Percentiles rank a stretch among this genome's conserved stretches.
Evolutionary conservation across 106 monocot species (phyloP).

Genomic region (Apostasia ramifera): DNA sequence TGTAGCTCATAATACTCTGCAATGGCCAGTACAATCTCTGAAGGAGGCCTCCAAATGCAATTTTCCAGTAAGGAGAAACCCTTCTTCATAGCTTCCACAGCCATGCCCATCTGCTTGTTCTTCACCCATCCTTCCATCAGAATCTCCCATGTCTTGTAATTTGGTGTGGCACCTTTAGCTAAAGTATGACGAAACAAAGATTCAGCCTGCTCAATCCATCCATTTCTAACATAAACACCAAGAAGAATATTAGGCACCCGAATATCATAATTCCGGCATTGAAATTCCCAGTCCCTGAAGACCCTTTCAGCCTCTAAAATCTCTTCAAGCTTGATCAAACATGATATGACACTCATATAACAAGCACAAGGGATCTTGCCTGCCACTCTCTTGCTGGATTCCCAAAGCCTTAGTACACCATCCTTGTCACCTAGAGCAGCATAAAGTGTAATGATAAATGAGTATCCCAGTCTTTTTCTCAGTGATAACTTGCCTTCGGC

Average conservation of each 20-base stretch:
- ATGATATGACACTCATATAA: constrained; percentile 61
- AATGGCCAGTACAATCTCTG: constrained; percentile 33
- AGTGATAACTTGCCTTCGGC: constrained; percentile 62
- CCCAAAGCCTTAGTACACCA: constrained; percentile 62
- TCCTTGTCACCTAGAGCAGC: constrained; percentile 43
- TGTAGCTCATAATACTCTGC: constrained; percentile 43
- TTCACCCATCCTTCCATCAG: constrained; percentile 81
- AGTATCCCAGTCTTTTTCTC: constrained; percentile 53
- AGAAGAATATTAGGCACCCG: constrained; percentile 70
- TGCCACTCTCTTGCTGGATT: constrained; percentile 54
- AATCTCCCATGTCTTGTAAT: constrained; percentile 91
- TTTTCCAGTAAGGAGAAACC: constrained; percentile 50
- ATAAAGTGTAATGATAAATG: constrained; percentile 83
- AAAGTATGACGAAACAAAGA: constrained; percentile 38
- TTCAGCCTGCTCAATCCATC: constrained; percentile 70
- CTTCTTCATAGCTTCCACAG: constrained; percentile 68
- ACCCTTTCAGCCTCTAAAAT: constrained; percentile 49
- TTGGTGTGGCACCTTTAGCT: constrained; percentile 53
- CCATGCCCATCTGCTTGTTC: constrained; percentile 53
- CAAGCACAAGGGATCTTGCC: constrained; percentile 52
- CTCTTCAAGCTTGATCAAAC: constrained; percentile 65
- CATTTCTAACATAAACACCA: constrained; percentile 70
- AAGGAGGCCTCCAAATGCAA: constrained; percentile 63
- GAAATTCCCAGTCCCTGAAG: constrained; percentile 59
- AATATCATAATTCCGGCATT: constrained; percentile 61